Evolutionary conservation across 2,329 filamentous ascomycete genomes (phyloP), one percentile per base, ranked within the genome.

Genomic region (Colletotrichum cuscutae): DNA sequence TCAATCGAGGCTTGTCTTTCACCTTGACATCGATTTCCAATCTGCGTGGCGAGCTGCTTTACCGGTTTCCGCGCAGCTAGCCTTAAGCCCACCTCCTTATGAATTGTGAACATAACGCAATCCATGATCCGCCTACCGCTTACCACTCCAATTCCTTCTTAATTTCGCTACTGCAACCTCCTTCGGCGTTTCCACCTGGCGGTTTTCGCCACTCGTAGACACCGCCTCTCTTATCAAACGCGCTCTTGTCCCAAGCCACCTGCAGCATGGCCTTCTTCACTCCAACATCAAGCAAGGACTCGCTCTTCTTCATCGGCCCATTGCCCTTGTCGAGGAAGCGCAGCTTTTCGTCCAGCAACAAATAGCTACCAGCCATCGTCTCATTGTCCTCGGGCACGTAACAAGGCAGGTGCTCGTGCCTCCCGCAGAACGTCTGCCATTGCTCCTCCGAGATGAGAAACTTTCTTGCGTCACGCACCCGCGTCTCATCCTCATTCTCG

Each of bases 271-370:
- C 87, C 72, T 79, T 77, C 68, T 81, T 71, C 6, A 89, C 86
- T 2, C 86, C 86, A 19, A 88, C 83, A 1, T 87, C 81, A 60
- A 89, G 77, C 61, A 87, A 84, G 1, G 77, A 81, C 15, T 74
- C 74, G 15, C 77, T 78, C 65, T 80, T 77, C 52, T 76, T 79
- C 75, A 78, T 77, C 13, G 73, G 74, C 28, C 81, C 81, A 4
- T 76, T 77, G 3, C 82, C 82, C 69, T 84, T 84, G 73, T 88
- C 85, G 28, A 89, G 76, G 75, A 89, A 89, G 54, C 86, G 80
- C 77, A 88, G 77, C 69, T 83, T 85, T 79, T 89, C 87, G 71
- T 89, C 87, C 28, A 89, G 72, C 42, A 89, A 81, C 19, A 89
- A 80, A 76, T 89, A 89, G 64, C 82, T 86, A 42, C 80, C 84